Evolutionary conservation across 2,329 filamentous ascomycete genomes (phyloP).

Genomic region (Emergomyces pasteurianus): DNA sequence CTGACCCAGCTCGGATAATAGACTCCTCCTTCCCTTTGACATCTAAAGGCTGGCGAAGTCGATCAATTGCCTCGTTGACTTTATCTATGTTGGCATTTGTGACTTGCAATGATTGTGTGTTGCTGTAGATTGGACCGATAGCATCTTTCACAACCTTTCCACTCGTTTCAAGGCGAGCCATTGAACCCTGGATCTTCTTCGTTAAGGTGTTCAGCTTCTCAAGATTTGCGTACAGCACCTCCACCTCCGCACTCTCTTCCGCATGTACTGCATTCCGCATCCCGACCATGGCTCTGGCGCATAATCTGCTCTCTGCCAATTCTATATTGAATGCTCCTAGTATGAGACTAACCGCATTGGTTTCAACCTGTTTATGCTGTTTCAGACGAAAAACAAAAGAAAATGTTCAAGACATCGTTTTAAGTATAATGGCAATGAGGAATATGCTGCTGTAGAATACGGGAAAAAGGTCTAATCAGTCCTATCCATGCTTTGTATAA

Average conservation of each 20-base stretch:
- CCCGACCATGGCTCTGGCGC: constrained; percentile 38
- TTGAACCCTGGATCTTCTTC: constrained; percentile 86
- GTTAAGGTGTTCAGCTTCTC: constrained; percentile 89
- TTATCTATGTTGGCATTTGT: constrained; percentile 80
- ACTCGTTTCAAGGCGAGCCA: constrained; percentile 71
- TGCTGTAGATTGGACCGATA: constrained; percentile 81
- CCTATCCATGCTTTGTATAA: neutral
- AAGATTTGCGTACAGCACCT: constrained; percentile 56
- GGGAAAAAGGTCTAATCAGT: neutral
- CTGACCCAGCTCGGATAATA: constrained; percentile 68
- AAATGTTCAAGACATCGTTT: neutral
- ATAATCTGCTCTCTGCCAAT: neutral
- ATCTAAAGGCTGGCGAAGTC: constrained; percentile 79
- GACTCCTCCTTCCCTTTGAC: constrained; percentile 85
- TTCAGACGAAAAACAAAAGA: neutral
- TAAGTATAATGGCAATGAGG: neutral
- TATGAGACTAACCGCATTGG: neutral
- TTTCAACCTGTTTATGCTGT: neutral
- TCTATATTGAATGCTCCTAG: neutral
- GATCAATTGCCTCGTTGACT: constrained; percentile 76
- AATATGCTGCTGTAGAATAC: neutral
- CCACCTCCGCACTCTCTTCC: constrained; percentile 56
- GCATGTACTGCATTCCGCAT: constrained; percentile 47
- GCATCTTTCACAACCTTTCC: constrained; percentile 87
- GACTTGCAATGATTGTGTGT: constrained; percentile 81